phyloP scores from a whole-genome alignment of 2,329 filamentous ascomycete species.

The Diaporthe sp. region DNA sequence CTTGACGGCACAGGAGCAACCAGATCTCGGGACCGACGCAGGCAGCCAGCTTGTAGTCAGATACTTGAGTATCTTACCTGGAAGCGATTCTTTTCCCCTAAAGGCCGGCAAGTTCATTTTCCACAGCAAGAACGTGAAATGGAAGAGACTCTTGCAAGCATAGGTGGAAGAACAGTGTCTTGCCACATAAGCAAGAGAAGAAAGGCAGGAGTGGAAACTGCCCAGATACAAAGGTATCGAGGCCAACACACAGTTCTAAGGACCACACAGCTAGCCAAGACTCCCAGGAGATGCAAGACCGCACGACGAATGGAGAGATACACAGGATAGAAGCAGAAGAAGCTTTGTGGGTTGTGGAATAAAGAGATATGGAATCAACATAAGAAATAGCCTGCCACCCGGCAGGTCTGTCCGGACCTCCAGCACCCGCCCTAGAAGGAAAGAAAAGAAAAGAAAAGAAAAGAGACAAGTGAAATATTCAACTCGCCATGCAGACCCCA shows the following conservation, averaged over 20 bases:
- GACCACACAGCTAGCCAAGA: background rate
- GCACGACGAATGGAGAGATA: background rate
- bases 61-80: background rate
- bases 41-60: background rate
- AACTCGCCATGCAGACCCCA: background rate
- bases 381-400: background rate
- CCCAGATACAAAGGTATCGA: background rate
- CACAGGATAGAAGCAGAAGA: background rate
- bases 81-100: no score
- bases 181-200: background rate
- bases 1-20: no score
- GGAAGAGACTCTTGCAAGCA: background rate
- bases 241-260: background rate
- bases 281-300: background rate
- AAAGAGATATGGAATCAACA: background rate
- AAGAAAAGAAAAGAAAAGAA: background rate
- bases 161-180: background rate
- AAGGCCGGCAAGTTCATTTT: background rate
- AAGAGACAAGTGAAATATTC: background rate
- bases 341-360: background rate
- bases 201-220: background rate
- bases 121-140: background rate
- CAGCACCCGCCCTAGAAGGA: background rate
- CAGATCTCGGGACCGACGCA: background rate
- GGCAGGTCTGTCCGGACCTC: background rate